These are phyloP conservation scores for Diutina catenulata DNA, from an alignment of 1,139 yeast genomes.

Conservation along the genomic window DNA sequence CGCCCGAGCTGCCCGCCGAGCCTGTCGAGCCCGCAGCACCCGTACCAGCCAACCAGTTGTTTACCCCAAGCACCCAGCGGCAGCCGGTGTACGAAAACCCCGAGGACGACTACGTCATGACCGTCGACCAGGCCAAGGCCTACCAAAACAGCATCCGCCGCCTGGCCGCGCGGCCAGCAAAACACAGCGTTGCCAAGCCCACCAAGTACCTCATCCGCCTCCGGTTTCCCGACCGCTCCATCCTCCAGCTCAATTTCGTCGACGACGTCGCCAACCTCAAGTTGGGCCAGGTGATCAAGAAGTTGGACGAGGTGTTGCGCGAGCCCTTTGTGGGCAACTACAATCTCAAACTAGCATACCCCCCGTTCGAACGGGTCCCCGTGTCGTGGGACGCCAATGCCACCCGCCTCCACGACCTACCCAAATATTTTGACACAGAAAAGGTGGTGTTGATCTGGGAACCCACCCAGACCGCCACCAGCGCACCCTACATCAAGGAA, in stretches of 20 bases:
- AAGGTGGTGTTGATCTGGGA: constrained; percentile 28
- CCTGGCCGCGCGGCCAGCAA: constrained; percentile 8
- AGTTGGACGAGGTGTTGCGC: constrained; percentile 23
- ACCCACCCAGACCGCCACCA: constrained; percentile 14
- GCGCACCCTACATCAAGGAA: constrained; percentile 13
- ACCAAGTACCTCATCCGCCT: constrained; percentile 30
- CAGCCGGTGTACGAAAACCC: constrained; percentile 25
- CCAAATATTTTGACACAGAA: constrained; percentile 19
- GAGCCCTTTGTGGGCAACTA: constrained; percentile 25
- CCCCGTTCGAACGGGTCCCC: constrained; percentile 31
- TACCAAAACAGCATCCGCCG: constrained; percentile 35
- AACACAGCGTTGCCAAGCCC: constrained; percentile 12
- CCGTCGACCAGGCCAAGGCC: constrained; percentile 40
- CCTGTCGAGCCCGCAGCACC: not conserved
- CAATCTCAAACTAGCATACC: constrained; percentile 24
- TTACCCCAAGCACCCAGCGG: constrained; percentile 6
- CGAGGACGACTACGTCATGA: constrained; percentile 36
- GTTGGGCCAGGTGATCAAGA: constrained; percentile 30
- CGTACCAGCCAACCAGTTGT: constrained; percentile 7
- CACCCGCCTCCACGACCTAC: constrained; percentile 20
- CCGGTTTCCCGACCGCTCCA: constrained; percentile 41
- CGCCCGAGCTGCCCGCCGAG: not conserved
- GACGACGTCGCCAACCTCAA: constrained; percentile 21
- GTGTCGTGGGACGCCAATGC: constrained; percentile 21
- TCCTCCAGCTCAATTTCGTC: constrained; percentile 35